Percentiles rank a stretch among this genome's conserved stretches.
These are phyloP conservation scores for Leptosphaerulina australis DNA, from an alignment of 2,329 filamentous ascomycete genomes.

Conservation along the genomic window DNA sequence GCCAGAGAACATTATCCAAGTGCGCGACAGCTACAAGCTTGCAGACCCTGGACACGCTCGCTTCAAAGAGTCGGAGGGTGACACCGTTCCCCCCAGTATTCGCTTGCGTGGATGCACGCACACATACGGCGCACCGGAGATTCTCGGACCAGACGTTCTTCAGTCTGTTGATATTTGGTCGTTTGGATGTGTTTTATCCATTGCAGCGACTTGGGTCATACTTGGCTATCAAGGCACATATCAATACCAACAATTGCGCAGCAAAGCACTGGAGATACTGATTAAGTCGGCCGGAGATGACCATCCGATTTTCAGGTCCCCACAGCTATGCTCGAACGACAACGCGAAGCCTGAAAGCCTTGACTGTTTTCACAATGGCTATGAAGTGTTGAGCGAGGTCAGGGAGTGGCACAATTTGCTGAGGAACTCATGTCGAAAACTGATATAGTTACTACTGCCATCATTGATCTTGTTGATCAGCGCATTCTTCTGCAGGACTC, in stretches of 20 bases:
- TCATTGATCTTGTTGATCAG: constrained; percentile 12
- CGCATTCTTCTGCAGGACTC: constrained; percentile 4
- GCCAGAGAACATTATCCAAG: constrained; percentile 52
- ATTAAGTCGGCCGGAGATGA: too few relatives aligned
- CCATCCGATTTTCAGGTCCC: too few relatives aligned
- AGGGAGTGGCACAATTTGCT: too few relatives aligned
- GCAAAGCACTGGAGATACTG: too few relatives aligned
- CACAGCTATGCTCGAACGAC: too few relatives aligned
- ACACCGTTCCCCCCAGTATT: not conserved
- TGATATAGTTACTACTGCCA: constrained; percentile 1
- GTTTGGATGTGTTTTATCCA: constrained; percentile 47
- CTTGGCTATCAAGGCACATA: constrained; percentile 43
- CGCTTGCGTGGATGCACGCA: constrained; percentile 39
- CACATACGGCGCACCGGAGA: constrained; percentile 38
- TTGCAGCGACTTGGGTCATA: constrained; percentile 49
- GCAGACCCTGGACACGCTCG: constrained; percentile 48
- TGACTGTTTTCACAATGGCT: too few relatives aligned
- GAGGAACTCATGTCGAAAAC: not conserved
- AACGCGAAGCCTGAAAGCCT: too few relatives aligned
- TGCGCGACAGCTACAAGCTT: constrained; percentile 46
- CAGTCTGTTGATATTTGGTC: constrained; percentile 52
- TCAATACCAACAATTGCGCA: constrained; percentile 28
- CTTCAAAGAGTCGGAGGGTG: constrained; percentile 23
- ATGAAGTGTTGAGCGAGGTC: too few relatives aligned
- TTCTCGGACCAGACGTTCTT: constrained; percentile 17